These are phyloP conservation scores for Fusarium acutatum DNA, from an alignment of 2,329 filamentous ascomycete species.

Conservation along the genomic window DNA sequence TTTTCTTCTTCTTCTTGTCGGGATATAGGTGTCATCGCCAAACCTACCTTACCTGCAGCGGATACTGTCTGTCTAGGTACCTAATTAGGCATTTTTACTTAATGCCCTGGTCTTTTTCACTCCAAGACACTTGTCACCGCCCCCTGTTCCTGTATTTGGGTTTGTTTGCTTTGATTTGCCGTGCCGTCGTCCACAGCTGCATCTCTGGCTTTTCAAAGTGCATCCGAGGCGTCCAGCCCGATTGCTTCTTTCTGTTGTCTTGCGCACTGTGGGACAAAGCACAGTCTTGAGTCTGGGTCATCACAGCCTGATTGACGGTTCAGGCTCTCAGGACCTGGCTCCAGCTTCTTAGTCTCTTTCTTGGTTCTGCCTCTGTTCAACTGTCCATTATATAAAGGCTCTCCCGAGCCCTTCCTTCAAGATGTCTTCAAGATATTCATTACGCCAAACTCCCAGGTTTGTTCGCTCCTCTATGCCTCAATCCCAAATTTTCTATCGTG, in stretches of 20 bases:
- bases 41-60: background rate
- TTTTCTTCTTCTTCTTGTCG: background rate
- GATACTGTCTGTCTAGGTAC: background rate
- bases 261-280: constrained; percentile 18
- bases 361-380: background rate
- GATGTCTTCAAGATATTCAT: constrained; percentile 51
- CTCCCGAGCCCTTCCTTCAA: constrained; percentile 24
- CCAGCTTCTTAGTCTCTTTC: background rate
- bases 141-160: background rate
- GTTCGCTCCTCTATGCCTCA: constrained; percentile 8
- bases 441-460: constrained; percentile 51
- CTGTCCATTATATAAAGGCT: constrained; percentile 37
- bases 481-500: background rate
- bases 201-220: constrained; percentile 11
- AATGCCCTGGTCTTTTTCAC: constrained; percentile 3
- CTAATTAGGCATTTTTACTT: constrained; percentile 4
- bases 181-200: constrained; percentile 1
- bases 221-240: constrained; percentile 11
- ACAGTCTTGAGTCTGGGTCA: background rate
- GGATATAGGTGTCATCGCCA: background rate
- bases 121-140: constrained; percentile 19
- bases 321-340: background rate
- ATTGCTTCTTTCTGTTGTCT: constrained; percentile 22
- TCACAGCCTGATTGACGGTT: constrained; percentile 19
- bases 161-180: background rate